phyloP scores from a whole-genome alignment of 148 eudicot genomes.

The Agrostemma githago region DNA sequence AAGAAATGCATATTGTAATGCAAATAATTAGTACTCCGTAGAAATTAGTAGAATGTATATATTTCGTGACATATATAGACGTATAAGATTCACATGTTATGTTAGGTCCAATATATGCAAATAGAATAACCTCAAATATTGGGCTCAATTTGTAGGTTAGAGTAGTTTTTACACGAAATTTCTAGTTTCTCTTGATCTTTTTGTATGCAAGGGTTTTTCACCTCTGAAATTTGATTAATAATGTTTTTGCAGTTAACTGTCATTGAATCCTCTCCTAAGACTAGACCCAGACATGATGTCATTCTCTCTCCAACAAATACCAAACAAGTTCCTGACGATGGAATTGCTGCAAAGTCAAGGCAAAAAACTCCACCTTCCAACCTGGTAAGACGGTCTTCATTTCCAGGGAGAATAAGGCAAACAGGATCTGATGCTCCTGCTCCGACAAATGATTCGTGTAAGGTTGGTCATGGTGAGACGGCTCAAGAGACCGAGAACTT shows the following conservation, averaged over 20 bases:
- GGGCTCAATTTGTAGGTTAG: too few species aligned
- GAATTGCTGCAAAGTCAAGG: constrained; percentile 43
- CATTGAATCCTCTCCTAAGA: constrained; percentile 61
- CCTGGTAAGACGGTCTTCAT: constrained; percentile 53
- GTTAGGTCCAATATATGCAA: too few species aligned
- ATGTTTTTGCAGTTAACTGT: constrained; percentile 51
- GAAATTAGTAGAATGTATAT: too few species aligned
- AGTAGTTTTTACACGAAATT: too few species aligned
- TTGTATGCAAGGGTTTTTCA: background rate
- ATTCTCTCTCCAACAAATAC: constrained; percentile 40
- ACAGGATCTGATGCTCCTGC: constrained; percentile 37
- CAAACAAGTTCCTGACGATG: constrained; percentile 51
- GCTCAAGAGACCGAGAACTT: constrained; percentile 34
- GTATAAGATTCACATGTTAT: too few species aligned
- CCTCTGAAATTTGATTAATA: constrained; percentile 7
- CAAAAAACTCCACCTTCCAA: constrained; percentile 71
- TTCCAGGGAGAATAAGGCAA: constrained; percentile 52
- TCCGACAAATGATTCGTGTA: constrained; percentile 28
- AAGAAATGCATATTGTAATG: too few species aligned
- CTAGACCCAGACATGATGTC: constrained; percentile 61
- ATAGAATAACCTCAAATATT: too few species aligned
- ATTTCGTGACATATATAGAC: too few species aligned
- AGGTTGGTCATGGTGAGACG: constrained; percentile 33
- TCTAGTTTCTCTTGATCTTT: too few species aligned
- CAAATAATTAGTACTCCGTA: too few species aligned